Base-by-base conservation (phyloP, 1,139 yeast genomes). In the Protomyces lactucae-debilis region DNA sequence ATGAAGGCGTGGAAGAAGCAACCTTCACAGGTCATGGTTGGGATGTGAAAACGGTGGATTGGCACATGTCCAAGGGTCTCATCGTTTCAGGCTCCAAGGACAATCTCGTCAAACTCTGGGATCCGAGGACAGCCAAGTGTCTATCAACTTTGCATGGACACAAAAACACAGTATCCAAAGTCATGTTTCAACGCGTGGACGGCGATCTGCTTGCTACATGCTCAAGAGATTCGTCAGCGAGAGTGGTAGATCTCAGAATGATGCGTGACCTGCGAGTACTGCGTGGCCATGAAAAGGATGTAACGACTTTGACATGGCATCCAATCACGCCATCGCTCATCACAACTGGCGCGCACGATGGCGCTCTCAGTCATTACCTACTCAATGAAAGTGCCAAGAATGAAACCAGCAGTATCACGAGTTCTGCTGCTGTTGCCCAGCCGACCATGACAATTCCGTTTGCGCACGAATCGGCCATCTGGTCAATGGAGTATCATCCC, bases 21-120 rank as follows among this genome's bases (percentile, higher is more conserved):
- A 80, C 84, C 0, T 79, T 93, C 60, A 82, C 85, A 35, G 99
- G 98, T 0, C 99, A 93, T 76, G 97, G 95, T 73, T 93, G 99
- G 99, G 99, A 93, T 76, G 97, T 93, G 39, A 93, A 93, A 74
- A 85, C 93, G 66, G 91, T 96, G 63, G 98, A 93, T 74, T 93
- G 99, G 99, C 99, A 93, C 75, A 89, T 95, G 6, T 80, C 83
- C 18, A 77, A 90, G 74, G 97, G 98, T 0, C 80, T 95, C 48
- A 67, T 79, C 28, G 81, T 75, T 6, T 73, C 78, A 23, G 82
- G 98, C 0, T 92, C 98, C 0, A 93, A 95, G 73, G 99, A 93
- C 76, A 95, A 95, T 74, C 78, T 91, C 70, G 85, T 93, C 59
- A 92, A 92, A 75, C 79, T 93, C 45, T 93, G 99, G 99, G 99